These are phyloP conservation scores for Beauveria varroae DNA, from an alignment of 2,329 filamentous ascomycete genomes.

Conservation along the genomic window DNA sequence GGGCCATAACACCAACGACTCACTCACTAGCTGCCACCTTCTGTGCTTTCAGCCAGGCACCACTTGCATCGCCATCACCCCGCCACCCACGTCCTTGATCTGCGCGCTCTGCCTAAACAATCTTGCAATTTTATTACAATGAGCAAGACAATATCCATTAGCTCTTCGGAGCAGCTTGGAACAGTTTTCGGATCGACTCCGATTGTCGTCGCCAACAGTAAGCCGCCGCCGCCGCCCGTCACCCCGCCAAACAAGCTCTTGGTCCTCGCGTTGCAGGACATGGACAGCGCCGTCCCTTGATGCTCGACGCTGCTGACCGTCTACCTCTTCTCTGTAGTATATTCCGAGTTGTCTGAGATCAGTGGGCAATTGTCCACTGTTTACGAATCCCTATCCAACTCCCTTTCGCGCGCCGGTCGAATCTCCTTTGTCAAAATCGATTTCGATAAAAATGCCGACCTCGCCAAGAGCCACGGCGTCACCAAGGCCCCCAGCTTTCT, in stretches of 20 bases:
- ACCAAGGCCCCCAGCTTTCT: constrained; percentile 85
- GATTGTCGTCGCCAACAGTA: constrained; percentile 85
- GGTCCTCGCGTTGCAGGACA: constrained; percentile 10
- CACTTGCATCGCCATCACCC: constrained; percentile 1
- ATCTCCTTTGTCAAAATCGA: constrained; percentile 87
- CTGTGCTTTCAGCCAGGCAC: not conserved
- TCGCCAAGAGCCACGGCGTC: constrained; percentile 67
- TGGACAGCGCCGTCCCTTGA: not conserved
- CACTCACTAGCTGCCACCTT: not conserved
- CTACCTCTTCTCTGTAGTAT: constrained; percentile 49
- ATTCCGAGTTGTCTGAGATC: constrained; percentile 77
- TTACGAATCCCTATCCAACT: constrained; percentile 67
- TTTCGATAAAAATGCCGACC: constrained; percentile 66
- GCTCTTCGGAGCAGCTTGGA: constrained; percentile 56
- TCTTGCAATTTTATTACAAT: constrained; percentile 13
- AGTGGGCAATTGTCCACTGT: constrained; percentile 78
- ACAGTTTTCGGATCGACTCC: constrained; percentile 61
- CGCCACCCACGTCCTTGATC: not conserved
- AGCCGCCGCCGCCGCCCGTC: constrained; percentile 31
- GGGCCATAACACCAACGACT: not conserved
- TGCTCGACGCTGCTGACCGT: not conserved
- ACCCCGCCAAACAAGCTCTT: constrained; percentile 6
- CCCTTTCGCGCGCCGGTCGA: constrained; percentile 61
- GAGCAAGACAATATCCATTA: constrained; percentile 23
- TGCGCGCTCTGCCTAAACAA: not conserved